Base-by-base conservation (phyloP, 2,329 filamentous ascomycete species). In the Colletotrichum sp. region DNA sequence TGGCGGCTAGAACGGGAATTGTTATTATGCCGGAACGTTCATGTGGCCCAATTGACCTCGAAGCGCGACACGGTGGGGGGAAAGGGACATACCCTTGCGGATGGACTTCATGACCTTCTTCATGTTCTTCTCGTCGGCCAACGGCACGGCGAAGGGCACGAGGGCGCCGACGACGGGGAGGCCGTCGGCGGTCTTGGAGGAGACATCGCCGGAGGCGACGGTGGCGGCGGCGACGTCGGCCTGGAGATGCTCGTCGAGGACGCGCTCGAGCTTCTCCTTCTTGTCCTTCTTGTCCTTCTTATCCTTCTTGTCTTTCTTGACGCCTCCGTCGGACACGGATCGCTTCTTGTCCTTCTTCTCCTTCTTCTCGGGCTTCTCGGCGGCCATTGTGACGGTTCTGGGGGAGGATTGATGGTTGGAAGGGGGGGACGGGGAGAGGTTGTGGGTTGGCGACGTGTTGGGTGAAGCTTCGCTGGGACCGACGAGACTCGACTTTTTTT, bases 91-190 rank as follows among this genome's bases (percentile, higher is more conserved):
- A 92, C 90, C 88, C 83, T 89, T 89, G 78, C 87, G 85, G 75
- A 89, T 88, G 43, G 85, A 86, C 87, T 89, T 89, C 84, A 88
- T 86, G 67, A 89, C 83, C 87, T 90, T 90, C 87, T 91, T 91
- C 81, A 89, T 88, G 66, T 86, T 89, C 89, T 97, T 97, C 76
- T 95, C 94, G 76, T 95, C 92, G 33, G 93, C 93, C 74, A 97
- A 86, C 38, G 95, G 94, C 78, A 93, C 89, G 71, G 96, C 95
- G 81, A 98, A 97, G 34, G 95, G 94, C 69, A 97, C 94, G 62
- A 97, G 87, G 72, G 93, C 91, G 78, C 88, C 87, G 69, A 89
- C 85, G 54, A 87, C 82, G 65, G 82, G 82, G 59, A 85, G 84
- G 57, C 81, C 78, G 33, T 82, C 69, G 5, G 27, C 58, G 29